A percentile compares a stretch with the other conserved stretches of the same genome.
Conservation (phyloP, 176 grass and related monocot species). For the Carex myosuroides region DNA sequence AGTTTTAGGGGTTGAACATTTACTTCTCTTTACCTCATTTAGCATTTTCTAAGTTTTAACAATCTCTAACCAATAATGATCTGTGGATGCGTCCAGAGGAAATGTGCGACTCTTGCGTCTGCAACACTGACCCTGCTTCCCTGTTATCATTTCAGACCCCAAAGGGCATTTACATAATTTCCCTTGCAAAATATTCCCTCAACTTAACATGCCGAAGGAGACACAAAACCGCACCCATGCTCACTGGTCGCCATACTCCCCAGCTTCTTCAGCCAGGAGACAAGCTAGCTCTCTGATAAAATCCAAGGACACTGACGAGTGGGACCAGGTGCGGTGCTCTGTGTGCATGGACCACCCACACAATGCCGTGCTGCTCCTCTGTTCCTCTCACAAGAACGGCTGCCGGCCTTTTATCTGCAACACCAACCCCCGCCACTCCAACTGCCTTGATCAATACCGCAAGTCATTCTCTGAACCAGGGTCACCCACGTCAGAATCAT, state of each 20-base stretch:
- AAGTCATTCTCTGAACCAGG: conserved; percentile 47
- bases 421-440: conserved; percentile 64
- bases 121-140: not conserved
- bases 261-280: not conserved
- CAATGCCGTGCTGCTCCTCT: conserved; percentile 68
- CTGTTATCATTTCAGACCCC: conserved; percentile 6
- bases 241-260: not conserved
- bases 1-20: not conserved
- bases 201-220: conserved; percentile 13
- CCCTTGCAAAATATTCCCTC: not conserved
- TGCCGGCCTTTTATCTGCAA: conserved; percentile 84
- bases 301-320: conserved; percentile 38
- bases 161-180: not conserved
- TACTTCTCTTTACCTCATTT: not conserved
- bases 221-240: not conserved
- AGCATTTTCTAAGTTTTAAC: not conserved
- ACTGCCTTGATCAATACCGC: conserved; percentile 66
- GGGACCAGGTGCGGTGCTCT: conserved; percentile 66
- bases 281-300: not conserved
- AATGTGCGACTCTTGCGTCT: not conserved
- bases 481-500: conserved; percentile 16
- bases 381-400: conserved; percentile 65
- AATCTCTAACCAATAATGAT: conserved; percentile 1
- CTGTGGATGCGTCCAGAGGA: not conserved
- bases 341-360: conserved; percentile 98